Percentiles rank a stretch among this genome's conserved stretches.
Evolutionary conservation across 2,329 filamentous ascomycete genomes (phyloP).

Genomic region (Arthrobotrys conoides): DNA sequence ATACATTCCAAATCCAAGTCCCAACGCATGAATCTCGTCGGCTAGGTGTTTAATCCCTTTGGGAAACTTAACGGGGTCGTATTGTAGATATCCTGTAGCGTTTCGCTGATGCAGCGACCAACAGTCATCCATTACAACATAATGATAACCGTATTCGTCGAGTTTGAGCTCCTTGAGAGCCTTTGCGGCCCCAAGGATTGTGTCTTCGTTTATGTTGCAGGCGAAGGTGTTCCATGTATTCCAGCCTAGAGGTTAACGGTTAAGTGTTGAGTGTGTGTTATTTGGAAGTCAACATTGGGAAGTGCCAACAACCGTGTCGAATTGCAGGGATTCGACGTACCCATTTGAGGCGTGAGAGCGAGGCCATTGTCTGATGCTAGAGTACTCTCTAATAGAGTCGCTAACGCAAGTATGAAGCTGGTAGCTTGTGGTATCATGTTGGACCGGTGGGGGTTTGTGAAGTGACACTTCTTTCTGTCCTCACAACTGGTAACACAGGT

Average conservation of each 20-base stretch:
- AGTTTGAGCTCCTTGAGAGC: conserved; percentile 71
- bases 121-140: conserved; percentile 75
- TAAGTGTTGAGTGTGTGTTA: conserved; percentile 52
- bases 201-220: conserved; percentile 71
- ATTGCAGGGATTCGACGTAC: conserved; percentile 45
- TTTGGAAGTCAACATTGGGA: neutral
- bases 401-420: conserved; percentile 20
- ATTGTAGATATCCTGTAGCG: conserved; percentile 68
- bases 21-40: conserved; percentile 72
- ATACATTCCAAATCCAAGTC: conserved; percentile 77
- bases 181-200: conserved; percentile 70
- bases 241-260: conserved; percentile 66
- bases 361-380: conserved; percentile 59
- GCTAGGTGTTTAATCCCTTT: conserved; percentile 73
- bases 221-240: conserved; percentile 72
- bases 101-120: conserved; percentile 70
- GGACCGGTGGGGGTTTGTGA: neutral
- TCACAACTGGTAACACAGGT: neutral
- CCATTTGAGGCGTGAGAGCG: conserved; percentile 60
- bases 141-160: conserved; percentile 72
- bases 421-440: conserved; percentile 8
- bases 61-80: conserved; percentile 72
- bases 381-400: neutral
- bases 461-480: neutral
- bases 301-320: too few relatives aligned